These are phyloP conservation scores for Endothia cerciana DNA, from an alignment of 2,329 filamentous ascomycete species.

Conservation along the genomic window DNA sequence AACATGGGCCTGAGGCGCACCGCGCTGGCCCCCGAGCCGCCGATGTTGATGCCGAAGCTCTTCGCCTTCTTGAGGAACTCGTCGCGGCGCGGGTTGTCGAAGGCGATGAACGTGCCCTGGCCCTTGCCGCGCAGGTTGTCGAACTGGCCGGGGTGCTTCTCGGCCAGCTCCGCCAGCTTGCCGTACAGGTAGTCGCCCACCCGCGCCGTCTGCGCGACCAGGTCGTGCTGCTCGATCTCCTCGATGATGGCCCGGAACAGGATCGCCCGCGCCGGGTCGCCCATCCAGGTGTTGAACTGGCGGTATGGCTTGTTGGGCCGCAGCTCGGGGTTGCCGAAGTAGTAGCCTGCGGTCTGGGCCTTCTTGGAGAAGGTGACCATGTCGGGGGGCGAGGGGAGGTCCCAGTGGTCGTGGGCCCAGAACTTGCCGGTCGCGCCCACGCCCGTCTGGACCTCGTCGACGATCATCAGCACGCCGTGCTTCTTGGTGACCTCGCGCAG, in stretches of 20 bases:
- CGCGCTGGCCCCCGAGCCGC: slow-evolving; percentile 75
- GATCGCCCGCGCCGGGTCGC: slow-evolving; percentile 82
- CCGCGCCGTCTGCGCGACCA: slow-evolving; percentile 78
- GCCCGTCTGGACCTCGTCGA: slow-evolving; percentile 93
- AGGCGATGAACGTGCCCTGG: slow-evolving; percentile 90
- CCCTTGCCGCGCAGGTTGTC: slow-evolving; percentile 84
- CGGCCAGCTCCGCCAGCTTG: slow-evolving; percentile 68
- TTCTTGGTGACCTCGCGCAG: slow-evolving; percentile 79
- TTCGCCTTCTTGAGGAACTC: slow-evolving; percentile 80
- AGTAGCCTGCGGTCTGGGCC: slow-evolving; percentile 91
- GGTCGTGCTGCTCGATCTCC: slow-evolving; percentile 74
- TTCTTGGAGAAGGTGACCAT: slow-evolving; percentile 97
- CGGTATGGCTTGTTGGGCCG: slow-evolving; percentile 92
- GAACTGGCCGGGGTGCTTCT: slow-evolving; percentile 76
- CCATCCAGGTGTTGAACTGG: slow-evolving; percentile 98
- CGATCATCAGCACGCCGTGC: slow-evolving; percentile 81
- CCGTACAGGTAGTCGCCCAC: slow-evolving; percentile 79
- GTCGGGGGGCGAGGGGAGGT: slow-evolving; percentile 77
- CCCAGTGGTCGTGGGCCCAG: slow-evolving; percentile 97
- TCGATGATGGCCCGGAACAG: slow-evolving; percentile 85
- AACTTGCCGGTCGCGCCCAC: slow-evolving; percentile 92
- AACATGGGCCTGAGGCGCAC: slow-evolving; percentile 88
- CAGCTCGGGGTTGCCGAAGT: slow-evolving; percentile 79
- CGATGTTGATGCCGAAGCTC: slow-evolving; percentile 82
- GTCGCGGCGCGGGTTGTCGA: slow-evolving; percentile 81